phyloP scores from a whole-genome alignment of 2,329 filamentous ascomycete genomes.

The Exophiala xenobiotica region DNA sequence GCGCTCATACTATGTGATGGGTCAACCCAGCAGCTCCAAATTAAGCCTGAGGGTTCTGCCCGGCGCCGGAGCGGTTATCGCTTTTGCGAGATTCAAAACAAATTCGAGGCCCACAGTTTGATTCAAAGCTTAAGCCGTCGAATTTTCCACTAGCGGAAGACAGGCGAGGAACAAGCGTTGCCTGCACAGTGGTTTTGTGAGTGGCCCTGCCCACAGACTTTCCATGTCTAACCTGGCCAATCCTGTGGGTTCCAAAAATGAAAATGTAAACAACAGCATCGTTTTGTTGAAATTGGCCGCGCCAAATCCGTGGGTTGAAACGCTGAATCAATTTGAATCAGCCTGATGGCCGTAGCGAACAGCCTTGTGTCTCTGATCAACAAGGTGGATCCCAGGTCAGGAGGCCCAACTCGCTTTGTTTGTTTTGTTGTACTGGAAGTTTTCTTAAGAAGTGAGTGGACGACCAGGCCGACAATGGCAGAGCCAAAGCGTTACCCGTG shows the following conservation, averaged over 20 bases:
- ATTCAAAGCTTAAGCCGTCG: constrained; percentile 23
- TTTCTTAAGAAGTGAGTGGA: not conserved
- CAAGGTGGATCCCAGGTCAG: constrained; percentile 2
- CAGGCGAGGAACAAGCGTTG: constrained; percentile 26
- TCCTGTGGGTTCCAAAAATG: constrained; percentile 17
- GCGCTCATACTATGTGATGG: constrained; percentile 6
- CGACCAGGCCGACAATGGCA: not conserved
- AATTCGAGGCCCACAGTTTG: constrained; percentile 23
- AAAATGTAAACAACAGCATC: constrained; percentile 21
- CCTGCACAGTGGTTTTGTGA: constrained; percentile 5
- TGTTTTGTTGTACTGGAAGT: constrained; percentile 9
- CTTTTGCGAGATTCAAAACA: constrained; percentile 27
- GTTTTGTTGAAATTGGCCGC: constrained; percentile 14
- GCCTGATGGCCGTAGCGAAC: constrained; percentile 9
- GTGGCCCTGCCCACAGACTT: constrained; percentile 11
- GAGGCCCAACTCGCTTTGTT: not conserved
- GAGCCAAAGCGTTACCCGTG: not conserved
- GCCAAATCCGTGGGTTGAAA: constrained; percentile 6
- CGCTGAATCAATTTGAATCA: constrained; percentile 6
- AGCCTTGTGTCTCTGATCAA: constrained; percentile 13
- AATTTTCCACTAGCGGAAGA: constrained; percentile 28
- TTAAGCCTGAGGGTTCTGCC: constrained; percentile 15
- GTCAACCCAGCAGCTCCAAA: constrained; percentile 9
- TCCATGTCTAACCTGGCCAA: constrained; percentile 16
- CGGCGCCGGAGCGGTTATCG: constrained; percentile 9